A percentile compares a stretch with the other conserved stretches of the same genome.
These are phyloP conservation scores for Chaetoscypha palmicola DNA, from an alignment of 2,329 filamentous ascomycete genomes.

Conservation along the genomic window DNA sequence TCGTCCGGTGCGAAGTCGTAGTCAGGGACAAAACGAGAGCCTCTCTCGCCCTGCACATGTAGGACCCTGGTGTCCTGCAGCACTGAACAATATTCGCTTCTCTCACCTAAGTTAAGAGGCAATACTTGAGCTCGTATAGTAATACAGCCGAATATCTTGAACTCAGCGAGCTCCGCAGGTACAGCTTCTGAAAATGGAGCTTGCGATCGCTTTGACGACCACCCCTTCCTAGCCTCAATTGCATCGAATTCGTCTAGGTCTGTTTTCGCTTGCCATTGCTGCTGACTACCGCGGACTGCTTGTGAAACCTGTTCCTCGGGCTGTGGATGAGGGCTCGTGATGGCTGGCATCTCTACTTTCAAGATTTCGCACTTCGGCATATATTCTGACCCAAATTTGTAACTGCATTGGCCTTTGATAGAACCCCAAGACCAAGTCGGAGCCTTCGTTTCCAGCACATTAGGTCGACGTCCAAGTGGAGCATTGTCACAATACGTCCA, in stretches of 20 bases:
- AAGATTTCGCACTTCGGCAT: neutral
- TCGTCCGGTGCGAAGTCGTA: neutral
- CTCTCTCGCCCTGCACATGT: neutral
- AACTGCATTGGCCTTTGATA: neutral
- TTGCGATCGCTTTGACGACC: too few relatives aligned
- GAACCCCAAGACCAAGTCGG: slow-evolving; percentile 2
- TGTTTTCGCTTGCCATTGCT: too few relatives aligned
- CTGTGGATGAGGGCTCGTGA: neutral
- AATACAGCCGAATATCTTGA: neutral
- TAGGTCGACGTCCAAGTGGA: neutral
- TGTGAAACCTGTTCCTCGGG: neutral
- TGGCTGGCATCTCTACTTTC: too few relatives aligned
- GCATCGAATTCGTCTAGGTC: too few relatives aligned
- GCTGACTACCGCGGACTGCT: too few relatives aligned
- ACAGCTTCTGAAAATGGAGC: too few relatives aligned
- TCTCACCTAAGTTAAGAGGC: neutral
- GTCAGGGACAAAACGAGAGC: neutral
- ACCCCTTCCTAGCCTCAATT: too few relatives aligned
- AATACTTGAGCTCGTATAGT: neutral
- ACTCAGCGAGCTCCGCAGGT: too few relatives aligned
- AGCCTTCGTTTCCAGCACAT: neutral
- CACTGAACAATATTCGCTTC: neutral
- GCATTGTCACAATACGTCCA: neutral
- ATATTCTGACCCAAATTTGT: neutral
- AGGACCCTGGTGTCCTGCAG: neutral